Evolutionary conservation across 345 rosid species (phyloP).

Genomic region (Iberis pinnata): DNA sequence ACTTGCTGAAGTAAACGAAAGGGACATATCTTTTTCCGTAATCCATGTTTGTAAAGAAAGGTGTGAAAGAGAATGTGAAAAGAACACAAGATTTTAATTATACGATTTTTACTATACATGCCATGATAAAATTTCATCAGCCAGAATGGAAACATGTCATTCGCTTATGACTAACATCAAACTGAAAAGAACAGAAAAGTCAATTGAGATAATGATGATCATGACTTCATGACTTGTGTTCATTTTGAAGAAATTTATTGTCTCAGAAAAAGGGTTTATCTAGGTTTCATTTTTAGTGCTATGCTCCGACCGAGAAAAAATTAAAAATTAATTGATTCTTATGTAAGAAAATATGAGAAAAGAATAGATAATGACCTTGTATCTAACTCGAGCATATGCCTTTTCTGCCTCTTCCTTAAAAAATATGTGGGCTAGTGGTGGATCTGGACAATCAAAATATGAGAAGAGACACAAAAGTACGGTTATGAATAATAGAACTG

Average conservation of each 20-base stretch:
- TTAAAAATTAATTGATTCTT: not conserved
- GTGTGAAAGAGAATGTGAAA: too few species aligned
- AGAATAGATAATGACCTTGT: conserved; percentile 45
- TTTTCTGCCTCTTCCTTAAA: conserved; percentile 70
- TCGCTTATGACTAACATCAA: not conserved
- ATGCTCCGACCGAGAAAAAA: conserved; percentile 1
- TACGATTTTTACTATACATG: too few species aligned
- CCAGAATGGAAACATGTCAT: conserved; percentile 5
- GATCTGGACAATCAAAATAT: conserved; percentile 42
- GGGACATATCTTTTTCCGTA: too few species aligned
- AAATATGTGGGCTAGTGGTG: conserved; percentile 95
- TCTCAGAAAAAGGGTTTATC: not conserved
- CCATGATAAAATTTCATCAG: conserved; percentile 12
- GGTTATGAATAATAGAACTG: conserved; percentile 5
- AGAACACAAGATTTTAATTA: too few species aligned
- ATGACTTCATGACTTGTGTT: too few species aligned
- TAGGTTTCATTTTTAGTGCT: not conserved
- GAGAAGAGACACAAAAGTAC: not conserved
- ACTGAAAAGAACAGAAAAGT: not conserved
- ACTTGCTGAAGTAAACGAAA: too few species aligned
- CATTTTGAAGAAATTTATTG: too few species aligned
- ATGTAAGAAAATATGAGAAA: conserved; percentile 2
- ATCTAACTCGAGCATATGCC: conserved; percentile 76
- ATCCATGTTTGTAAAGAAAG: too few species aligned
- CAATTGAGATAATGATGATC: conserved; percentile 5